Conservation (phyloP, 2,329 filamentous ascomycete genomes). For the Shiraia sp. region DNA sequence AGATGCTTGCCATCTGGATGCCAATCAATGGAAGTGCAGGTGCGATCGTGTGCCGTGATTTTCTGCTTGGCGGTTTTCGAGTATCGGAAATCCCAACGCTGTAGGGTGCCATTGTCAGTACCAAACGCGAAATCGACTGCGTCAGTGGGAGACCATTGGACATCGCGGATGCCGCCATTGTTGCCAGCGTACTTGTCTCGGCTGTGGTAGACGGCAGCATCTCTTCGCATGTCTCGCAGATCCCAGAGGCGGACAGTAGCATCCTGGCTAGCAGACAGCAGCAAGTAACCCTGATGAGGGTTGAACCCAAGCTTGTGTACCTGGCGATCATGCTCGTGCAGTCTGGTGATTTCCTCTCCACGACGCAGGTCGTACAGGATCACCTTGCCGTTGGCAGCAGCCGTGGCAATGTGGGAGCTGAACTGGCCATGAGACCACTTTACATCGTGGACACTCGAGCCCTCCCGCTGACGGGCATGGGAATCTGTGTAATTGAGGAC, state of each 20-base stretch:
- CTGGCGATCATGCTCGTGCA: slow-evolving; percentile 68
- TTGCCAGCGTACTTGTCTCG: slow-evolving; percentile 60
- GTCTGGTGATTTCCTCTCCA: slow-evolving; percentile 62
- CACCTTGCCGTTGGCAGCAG: slow-evolving; percentile 67
- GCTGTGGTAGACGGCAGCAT: slow-evolving; percentile 58
- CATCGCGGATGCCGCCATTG: slow-evolving; percentile 64
- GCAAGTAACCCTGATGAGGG: slow-evolving; percentile 61
- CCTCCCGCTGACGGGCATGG: slow-evolving; percentile 58
- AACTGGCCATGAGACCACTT: slow-evolving; percentile 69
- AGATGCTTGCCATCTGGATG: slow-evolving; percentile 69
- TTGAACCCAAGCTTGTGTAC: slow-evolving; percentile 69
- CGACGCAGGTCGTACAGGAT: slow-evolving; percentile 67
- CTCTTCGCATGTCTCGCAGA: slow-evolving; percentile 58
- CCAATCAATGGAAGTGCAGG: slow-evolving; percentile 67
- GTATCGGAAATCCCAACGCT: slow-evolving; percentile 66
- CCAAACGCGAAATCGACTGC: slow-evolving; percentile 66
- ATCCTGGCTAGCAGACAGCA: slow-evolving; percentile 68
- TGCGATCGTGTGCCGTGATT: slow-evolving; percentile 63
- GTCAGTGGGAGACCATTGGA: slow-evolving; percentile 68
- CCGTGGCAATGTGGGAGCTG: slow-evolving; percentile 64
- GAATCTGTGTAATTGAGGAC: slow-evolving; percentile 61
- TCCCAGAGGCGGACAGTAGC: slow-evolving; percentile 68
- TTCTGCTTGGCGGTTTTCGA: slow-evolving; percentile 60
- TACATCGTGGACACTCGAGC: slow-evolving; percentile 66
- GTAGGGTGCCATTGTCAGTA: slow-evolving; percentile 66